Base-by-base conservation (phyloP, 495 filamentous ascomycete genomes). In the Terfezia boudieri region DNA sequence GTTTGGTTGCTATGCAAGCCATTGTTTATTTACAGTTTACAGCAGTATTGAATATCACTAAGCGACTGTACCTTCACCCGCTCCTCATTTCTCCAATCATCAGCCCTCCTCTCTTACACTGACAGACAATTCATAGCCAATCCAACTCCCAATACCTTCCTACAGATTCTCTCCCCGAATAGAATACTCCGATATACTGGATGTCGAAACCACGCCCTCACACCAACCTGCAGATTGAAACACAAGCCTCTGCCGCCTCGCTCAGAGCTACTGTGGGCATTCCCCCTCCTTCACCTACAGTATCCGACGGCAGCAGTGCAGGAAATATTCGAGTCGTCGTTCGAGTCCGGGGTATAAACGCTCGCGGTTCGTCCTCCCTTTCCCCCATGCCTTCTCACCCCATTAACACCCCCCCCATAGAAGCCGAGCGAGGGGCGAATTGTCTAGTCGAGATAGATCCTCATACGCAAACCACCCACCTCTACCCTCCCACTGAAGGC, bases 251-350 rank as follows among this genome's bases (percentile, higher is more conserved):
- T 56, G 22, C 63, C 68, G 53, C 59, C 66, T 11, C 55, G 60
- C n/a, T 37, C 58, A 12, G 49, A 61, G 52, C 56, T 59, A 56
- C 64, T 58, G 23, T 63, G 64, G 8, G 55, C 58, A 5, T 68
- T 5, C 14, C 41, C 17, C 41, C 41, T 14, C 41, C 41, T 14
- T 46, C 41, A 14, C 41, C 41, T 5, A 46, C 41, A 46, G 14
- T 14, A 20, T 14, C 41, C 14, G 17, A 46, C 4, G 41, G 67
- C 64, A 74, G 76, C 48, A 69, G 72, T 12, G 85, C 80, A 37
- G 87, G 85, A 12, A 95, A 96, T 72, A 89, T 98, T 53, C 79
- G 83, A 65, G 90, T 98, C 17, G 90, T 95, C 12, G 90, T 98
- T 60, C 73, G 90, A 58, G 87, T 94, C 53, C 74, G 90, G 59